phyloP scores from a whole-genome alignment of 306 rosid species.

The Lathyrus oleraceus region DNA sequence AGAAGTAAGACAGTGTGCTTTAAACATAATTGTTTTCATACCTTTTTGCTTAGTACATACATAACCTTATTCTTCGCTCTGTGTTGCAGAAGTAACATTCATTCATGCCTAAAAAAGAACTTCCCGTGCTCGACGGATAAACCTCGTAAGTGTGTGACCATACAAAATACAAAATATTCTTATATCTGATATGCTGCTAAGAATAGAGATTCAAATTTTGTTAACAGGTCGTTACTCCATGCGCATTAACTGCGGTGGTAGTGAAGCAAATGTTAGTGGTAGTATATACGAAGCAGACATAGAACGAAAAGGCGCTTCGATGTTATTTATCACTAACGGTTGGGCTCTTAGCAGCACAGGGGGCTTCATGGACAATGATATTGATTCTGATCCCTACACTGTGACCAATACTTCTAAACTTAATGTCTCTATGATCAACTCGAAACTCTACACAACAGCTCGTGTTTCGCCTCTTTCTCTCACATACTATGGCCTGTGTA shows the following conservation, averaged over 20 bases:
- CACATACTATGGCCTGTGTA: conserved; percentile 91
- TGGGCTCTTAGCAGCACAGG: conserved; percentile 98
- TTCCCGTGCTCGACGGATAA: conserved; percentile 58
- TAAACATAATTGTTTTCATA: conserved; percentile 26
- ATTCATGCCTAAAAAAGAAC: conserved; percentile 67
- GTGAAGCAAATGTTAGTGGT: conserved; percentile 53
- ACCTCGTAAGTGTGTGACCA: conserved; percentile 44
- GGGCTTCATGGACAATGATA: conserved; percentile 82
- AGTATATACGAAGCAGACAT: conserved; percentile 58
- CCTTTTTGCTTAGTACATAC: conserved; percentile 5
- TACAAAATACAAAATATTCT: background rate
- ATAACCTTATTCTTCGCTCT: conserved; percentile 23
- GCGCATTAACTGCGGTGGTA: conserved; percentile 86
- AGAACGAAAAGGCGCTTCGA: conserved; percentile 78
- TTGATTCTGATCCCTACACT: conserved; percentile 65
- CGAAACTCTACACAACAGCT: conserved; percentile 69
- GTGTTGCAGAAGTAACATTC: conserved; percentile 50
- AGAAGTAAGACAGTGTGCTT: conserved; percentile 49
- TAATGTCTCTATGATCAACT: conserved; percentile 41
- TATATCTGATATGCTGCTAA: conserved; percentile 16
- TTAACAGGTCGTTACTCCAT: conserved; percentile 58
- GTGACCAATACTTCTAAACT: conserved; percentile 67
- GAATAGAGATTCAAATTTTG: background rate
- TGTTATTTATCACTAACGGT: conserved; percentile 54
- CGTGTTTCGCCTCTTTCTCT: conserved; percentile 84